Percentiles rank a stretch among this genome's conserved stretches.
These are phyloP conservation scores for Mortierella hygrophila DNA, from an alignment of 192 early-diverging fungal species.

Conservation along the genomic window DNA sequence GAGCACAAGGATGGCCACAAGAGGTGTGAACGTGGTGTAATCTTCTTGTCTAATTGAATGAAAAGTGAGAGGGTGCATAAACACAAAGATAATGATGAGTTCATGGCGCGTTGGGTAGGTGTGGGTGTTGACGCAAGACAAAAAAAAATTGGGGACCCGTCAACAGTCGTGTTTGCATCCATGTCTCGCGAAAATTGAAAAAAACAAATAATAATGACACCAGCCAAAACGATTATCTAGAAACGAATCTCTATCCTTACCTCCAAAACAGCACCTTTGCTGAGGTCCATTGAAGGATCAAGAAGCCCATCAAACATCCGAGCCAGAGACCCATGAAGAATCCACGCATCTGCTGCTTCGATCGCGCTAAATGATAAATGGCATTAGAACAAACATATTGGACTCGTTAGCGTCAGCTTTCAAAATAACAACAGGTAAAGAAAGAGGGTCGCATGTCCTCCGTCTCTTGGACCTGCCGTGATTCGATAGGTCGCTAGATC, in stretches of 20 bases:
- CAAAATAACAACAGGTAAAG: not conserved
- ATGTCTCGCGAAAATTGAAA: not conserved
- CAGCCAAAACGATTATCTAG: not conserved
- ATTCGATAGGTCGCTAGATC: slow-evolving; percentile 1
- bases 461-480: not conserved
- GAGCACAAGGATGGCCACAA: slow-evolving; percentile 19
- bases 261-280: slow-evolving; percentile 27
- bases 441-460: not conserved
- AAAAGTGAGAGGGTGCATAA: not conserved
- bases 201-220: not conserved
- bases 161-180: not conserved
- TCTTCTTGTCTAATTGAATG: not conserved
- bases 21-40: slow-evolving; percentile 18
- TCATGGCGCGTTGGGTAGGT: not conserved
- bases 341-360: slow-evolving; percentile 49
- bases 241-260: slow-evolving; percentile 5
- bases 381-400: not conserved
- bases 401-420: not conserved
- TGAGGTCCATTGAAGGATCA: slow-evolving; percentile 43
- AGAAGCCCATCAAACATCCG: slow-evolving; percentile 29
- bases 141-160: not conserved
- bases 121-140: not conserved
- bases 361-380: slow-evolving; percentile 28
- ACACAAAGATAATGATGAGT: not conserved
- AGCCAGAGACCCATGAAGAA: slow-evolving; percentile 50